Percentiles rank a stretch among this genome's conserved stretches.
Evolutionary conservation across 306 rosid genomes (phyloP).

Genomic region (Astragalus membranaceus): DNA sequence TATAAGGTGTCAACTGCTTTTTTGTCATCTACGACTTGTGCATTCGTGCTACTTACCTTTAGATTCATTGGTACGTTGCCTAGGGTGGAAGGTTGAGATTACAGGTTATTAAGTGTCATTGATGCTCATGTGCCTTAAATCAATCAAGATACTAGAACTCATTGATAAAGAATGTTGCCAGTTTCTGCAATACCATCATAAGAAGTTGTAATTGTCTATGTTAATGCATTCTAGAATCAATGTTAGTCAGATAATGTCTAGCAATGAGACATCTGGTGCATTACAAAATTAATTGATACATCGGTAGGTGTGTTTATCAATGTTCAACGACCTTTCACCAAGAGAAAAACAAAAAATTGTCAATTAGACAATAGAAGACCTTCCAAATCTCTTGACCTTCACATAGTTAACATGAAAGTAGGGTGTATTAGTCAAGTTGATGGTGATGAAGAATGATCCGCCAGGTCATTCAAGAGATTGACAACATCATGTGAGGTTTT

Average conservation of each 20-base stretch:
- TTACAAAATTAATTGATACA: background rate
- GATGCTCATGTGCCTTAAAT: background rate
- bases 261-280: background rate
- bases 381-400: constrained; percentile 9
- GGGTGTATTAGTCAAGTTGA: background rate
- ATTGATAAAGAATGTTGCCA: background rate
- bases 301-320: background rate
- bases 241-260: background rate
- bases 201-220: background rate
- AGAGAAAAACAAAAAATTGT: background rate
- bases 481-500: constrained; percentile 57
- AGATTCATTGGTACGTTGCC: background rate
- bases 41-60: background rate
- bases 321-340: background rate
- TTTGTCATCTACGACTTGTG: background rate
- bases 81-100: background rate
- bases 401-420: background rate
- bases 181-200: background rate
- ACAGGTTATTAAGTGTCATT: background rate
- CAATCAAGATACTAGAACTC: background rate
- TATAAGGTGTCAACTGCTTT: background rate
- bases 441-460: constrained; percentile 27
- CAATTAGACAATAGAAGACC: background rate
- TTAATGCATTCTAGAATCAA: background rate
- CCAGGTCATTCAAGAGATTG: constrained; percentile 55